Evolutionary conservation across 208 protist species (phyloP).

Genomic region (Herpetomonas tarakana): DNA sequence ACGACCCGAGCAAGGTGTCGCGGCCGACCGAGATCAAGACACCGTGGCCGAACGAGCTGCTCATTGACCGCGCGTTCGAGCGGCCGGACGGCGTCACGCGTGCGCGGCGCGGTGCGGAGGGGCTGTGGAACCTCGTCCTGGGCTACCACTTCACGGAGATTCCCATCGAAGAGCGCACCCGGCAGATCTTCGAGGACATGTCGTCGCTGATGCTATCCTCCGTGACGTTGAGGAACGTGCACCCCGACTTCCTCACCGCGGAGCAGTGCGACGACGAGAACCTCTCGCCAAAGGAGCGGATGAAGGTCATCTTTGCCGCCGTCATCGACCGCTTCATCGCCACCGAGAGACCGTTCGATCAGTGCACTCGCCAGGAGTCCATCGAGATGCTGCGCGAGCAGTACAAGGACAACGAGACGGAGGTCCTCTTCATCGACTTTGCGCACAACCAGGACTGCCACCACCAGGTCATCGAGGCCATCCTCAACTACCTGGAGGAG

Average conservation of each 20-base stretch:
- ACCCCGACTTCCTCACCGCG: constrained; percentile 40
- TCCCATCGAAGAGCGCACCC: constrained; percentile 44
- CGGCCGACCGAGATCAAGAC: constrained; percentile 54
- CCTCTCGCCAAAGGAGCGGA: constrained; percentile 62
- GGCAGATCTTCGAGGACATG: constrained; percentile 50
- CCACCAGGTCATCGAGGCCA: constrained; percentile 52
- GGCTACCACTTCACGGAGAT: constrained; percentile 69
- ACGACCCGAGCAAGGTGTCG: constrained; percentile 89
- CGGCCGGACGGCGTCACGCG: constrained; percentile 57
- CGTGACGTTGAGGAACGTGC: constrained; percentile 47
- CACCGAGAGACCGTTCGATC: constrained; percentile 68
- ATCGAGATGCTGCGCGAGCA: constrained; percentile 55
- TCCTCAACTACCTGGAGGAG: constrained; percentile 54
- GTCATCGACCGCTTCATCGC: constrained; percentile 72
- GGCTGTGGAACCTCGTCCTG: constrained; percentile 65
- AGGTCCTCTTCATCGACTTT: constrained; percentile 65
- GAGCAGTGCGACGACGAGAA: constrained; percentile 9
- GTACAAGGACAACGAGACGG: constrained; percentile 28
- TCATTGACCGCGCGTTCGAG: constrained; percentile 48
- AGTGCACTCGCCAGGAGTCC: constrained; percentile 59
- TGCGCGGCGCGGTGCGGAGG: constrained; percentile 55
- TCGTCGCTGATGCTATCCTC: constrained; percentile 66
- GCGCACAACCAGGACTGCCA: constrained; percentile 75
- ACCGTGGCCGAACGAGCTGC: constrained; percentile 55
- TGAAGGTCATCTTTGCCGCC: constrained; percentile 40